phyloP scores from a whole-genome alignment of 306 rosid species.

The Lathyrus sativus region DNA sequence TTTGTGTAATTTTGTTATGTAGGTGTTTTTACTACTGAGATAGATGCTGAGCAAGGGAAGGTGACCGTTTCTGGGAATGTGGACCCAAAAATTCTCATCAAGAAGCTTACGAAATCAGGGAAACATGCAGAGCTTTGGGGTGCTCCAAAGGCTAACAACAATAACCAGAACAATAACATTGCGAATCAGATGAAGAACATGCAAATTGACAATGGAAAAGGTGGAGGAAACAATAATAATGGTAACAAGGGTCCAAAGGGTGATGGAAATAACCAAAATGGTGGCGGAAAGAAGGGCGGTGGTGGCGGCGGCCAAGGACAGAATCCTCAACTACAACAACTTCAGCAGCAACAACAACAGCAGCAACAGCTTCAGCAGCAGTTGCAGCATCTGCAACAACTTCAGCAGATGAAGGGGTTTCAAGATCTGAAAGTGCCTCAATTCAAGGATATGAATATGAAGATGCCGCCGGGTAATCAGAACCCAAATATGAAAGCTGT shows the following conservation, averaged over 20 bases:
- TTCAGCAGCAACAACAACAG: conserved; percentile 26
- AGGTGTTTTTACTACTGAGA: conserved; percentile 85
- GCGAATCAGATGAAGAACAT: conserved; percentile 63
- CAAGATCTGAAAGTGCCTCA: conserved; percentile 78
- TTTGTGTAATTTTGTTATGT: not conserved
- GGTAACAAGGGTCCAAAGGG: conserved; percentile 39
- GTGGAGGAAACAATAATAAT: conserved; percentile 54
- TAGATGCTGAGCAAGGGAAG: conserved; percentile 85
- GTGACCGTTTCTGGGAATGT: conserved; percentile 87
- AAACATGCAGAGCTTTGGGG: conserved; percentile 89
- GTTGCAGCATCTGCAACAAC: conserved; percentile 53
- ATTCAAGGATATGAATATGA: conserved; percentile 58
- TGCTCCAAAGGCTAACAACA: conserved; percentile 28
- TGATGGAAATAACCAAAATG: conserved; percentile 50
- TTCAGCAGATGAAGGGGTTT: conserved; percentile 70
- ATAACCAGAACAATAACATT: conserved; percentile 45
- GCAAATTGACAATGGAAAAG: conserved; percentile 58
- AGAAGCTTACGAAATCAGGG: conserved; percentile 82
- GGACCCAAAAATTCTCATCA: conserved; percentile 75
- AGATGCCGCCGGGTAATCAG: conserved; percentile 31
- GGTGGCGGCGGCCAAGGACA: conserved; percentile 29
- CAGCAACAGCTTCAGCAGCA: conserved; percentile 48
- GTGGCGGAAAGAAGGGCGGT: conserved; percentile 37
- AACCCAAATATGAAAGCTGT: conserved; percentile 54
- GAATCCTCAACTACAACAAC: conserved; percentile 41